Evolutionary conservation across 2,329 filamentous ascomycete species (phyloP).

Genomic region (Arthroderma sp.): DNA sequence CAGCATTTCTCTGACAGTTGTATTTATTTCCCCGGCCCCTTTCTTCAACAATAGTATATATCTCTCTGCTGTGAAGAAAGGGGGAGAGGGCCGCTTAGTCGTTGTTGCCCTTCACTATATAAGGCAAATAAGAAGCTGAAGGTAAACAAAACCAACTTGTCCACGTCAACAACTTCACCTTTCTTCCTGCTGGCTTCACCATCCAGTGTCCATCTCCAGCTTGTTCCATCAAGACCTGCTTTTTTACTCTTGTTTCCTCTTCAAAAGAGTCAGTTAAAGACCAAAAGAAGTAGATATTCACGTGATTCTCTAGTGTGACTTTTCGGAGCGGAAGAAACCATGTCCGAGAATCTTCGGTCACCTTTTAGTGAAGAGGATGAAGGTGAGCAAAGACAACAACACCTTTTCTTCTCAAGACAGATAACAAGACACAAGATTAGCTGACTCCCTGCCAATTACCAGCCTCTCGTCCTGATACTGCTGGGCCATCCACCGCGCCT

Average conservation of each 20-base stretch:
- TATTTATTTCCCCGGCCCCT: no score
- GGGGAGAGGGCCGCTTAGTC: not conserved
- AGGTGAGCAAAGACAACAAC: not conserved
- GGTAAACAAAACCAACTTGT: not conserved
- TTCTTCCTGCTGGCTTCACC: not conserved
- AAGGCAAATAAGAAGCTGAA: not conserved
- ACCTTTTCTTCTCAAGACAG: no score
- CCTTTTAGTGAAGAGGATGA: not conserved
- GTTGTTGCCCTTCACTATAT: not conserved
- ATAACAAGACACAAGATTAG: no score
- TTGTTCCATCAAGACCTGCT: not conserved
- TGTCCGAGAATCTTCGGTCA: conserved; percentile 1
- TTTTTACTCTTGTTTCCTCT: not conserved
- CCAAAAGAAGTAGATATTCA: not conserved
- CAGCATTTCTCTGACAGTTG: not conserved
- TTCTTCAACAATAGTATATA: no score
- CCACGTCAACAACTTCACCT: not conserved
- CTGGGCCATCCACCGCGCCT: conserved; percentile 5
- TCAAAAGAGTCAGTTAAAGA: not conserved
- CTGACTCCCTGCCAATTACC: not conserved
- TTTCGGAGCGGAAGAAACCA: conserved; percentile 2
- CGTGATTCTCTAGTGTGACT: not conserved
- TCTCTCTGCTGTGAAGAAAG: not conserved
- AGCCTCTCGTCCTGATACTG: not conserved
- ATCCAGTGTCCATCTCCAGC: not conserved